Conservation (phyloP, 176 grass and related monocot species). For the Zoysia pacifica region DNA sequence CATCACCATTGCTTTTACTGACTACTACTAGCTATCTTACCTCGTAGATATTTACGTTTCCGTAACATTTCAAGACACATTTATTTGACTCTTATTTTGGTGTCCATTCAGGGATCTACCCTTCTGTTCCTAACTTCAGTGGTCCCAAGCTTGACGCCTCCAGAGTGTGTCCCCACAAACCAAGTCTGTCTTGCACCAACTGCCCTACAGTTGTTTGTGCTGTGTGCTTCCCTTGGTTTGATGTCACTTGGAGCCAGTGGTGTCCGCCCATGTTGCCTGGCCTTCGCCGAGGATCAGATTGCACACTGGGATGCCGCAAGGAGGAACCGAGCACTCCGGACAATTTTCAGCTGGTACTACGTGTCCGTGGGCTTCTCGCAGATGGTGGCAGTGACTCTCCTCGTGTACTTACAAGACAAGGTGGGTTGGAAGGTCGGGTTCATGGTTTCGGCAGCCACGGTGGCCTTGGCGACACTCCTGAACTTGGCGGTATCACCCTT, state of each 20-base stretch:
- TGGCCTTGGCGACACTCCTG: background rate
- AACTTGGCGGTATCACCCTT: slow-evolving; percentile 9
- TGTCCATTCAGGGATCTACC: slow-evolving; percentile 16
- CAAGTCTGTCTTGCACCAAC: background rate
- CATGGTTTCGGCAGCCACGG: slow-evolving; percentile 9
- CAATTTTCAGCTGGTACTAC: slow-evolving; percentile 52
- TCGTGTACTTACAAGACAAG: slow-evolving; percentile 41
- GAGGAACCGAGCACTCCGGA: slow-evolving; percentile 16
- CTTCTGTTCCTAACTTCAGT: slow-evolving; percentile 41
- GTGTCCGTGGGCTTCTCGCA: slow-evolving; percentile 31
- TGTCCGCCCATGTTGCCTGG: slow-evolving; percentile 31
- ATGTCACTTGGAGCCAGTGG: slow-evolving; percentile 32
- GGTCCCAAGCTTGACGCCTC: slow-evolving; percentile 21
- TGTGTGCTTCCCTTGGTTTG: slow-evolving; percentile 30
- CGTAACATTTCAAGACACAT: background rate
- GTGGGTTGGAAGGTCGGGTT: slow-evolving; percentile 50
- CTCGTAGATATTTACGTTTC: background rate
- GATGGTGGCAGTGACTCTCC: slow-evolving; percentile 17
- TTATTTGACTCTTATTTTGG: background rate
- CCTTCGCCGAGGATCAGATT: slow-evolving; percentile 50
- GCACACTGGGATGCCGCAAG: background rate
- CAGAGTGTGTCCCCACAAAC: background rate
- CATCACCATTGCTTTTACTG: background rate
- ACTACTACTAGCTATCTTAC: background rate
- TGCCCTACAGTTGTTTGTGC: background rate